Evolutionary conservation across 306 rosid genomes (phyloP).

Genomic region (Trifolium dubium): DNA sequence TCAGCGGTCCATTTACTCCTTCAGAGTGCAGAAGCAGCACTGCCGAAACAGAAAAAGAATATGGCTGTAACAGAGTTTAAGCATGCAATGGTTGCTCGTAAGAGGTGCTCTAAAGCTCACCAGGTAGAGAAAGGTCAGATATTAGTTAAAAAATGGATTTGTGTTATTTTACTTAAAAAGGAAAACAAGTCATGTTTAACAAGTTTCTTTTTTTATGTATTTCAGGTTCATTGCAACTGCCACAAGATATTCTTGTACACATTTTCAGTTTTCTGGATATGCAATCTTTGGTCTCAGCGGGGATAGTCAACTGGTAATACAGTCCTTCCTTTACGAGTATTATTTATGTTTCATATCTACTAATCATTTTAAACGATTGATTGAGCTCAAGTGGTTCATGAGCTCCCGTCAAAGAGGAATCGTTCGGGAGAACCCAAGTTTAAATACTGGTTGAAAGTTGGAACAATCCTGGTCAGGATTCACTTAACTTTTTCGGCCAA

Average conservation of each 20-base stretch:
- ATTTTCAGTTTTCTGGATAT: conserved; percentile 73
- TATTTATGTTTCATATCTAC: conserved; percentile 19
- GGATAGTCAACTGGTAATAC: conserved; percentile 71
- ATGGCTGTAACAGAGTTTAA: conserved; percentile 70
- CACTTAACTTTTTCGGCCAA: too few relatives aligned
- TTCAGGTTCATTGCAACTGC: conserved; percentile 65
- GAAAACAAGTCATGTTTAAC: conserved; percentile 25
- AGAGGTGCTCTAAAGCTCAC: conserved; percentile 64
- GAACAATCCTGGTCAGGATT: too few relatives aligned
- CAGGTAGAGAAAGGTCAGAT: conserved; percentile 63
- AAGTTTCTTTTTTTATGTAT: conserved; percentile 11
- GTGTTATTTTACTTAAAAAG: conserved; percentile 1
- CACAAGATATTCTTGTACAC: conserved; percentile 72
- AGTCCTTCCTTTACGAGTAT: conserved; percentile 27
- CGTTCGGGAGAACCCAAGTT: too few relatives aligned
- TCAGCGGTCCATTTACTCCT: conserved; percentile 68
- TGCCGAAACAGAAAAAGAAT: conserved; percentile 83
- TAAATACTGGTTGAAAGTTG: too few relatives aligned
- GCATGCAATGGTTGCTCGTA: conserved; percentile 78
- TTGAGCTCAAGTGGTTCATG: too few relatives aligned
- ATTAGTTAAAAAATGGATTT: conserved; percentile 32
- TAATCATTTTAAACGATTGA: too few relatives aligned
- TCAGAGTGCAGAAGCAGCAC: conserved; percentile 68
- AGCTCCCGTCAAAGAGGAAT: too few relatives aligned
- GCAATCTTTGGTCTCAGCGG: conserved; percentile 65